These are phyloP conservation scores for Alloteropsis semialata DNA, from an alignment of 176 grass and related monocot genomes.

Conservation along the genomic window DNA sequence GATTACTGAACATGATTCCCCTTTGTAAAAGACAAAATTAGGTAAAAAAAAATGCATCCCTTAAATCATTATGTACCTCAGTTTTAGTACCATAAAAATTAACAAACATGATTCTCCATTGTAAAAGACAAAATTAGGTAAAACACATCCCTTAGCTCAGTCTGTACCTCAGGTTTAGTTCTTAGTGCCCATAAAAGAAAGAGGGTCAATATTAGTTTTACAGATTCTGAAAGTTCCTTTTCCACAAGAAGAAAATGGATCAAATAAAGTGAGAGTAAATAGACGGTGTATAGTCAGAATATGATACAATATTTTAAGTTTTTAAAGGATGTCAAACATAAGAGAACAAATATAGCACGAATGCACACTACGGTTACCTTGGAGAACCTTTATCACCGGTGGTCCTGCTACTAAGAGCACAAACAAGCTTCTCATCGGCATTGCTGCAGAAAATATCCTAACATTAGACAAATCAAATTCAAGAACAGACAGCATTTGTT, in stretches of 20 bases:
- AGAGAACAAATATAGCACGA: conserved; percentile 6
- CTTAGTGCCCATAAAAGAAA: background rate
- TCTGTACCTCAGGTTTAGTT: too few species aligned
- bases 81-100: background rate
- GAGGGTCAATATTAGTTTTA: background rate
- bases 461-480: conserved; percentile 26
- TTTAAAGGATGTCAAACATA: too few species aligned
- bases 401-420: conserved; percentile 57
- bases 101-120: too few species aligned
- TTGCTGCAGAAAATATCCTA: conserved; percentile 53
- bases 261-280: background rate
- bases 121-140: too few species aligned
- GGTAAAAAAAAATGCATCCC: background rate
- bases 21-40: conserved; percentile 8
- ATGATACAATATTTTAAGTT: conserved; percentile 9
- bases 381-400: conserved; percentile 34
- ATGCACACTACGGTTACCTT: conserved; percentile 45
- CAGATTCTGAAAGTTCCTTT: background rate
- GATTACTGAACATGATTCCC: background rate
- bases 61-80: conserved; percentile 16
- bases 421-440: conserved; percentile 95
- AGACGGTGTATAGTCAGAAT: conserved; percentile 10
- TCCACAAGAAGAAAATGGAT: background rate
- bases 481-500: conserved; percentile 12
- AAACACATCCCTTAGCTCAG: too few species aligned